Evolutionary conservation across 192 early-diverging fungal genomes (phyloP), one percentile per base, ranked within the genome.

Genomic region (Coemansia reversa): DNA sequence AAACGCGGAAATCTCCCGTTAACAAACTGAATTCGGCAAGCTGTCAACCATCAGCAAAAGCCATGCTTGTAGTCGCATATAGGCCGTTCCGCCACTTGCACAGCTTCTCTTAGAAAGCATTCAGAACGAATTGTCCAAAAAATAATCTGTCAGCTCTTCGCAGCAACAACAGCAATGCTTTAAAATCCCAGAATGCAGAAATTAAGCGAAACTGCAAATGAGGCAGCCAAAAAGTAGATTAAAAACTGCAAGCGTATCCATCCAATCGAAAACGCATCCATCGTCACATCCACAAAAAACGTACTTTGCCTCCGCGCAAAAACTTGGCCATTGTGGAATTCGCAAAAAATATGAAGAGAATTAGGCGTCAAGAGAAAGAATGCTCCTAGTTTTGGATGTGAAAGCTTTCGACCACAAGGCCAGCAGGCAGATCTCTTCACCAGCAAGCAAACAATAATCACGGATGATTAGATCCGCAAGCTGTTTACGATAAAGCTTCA

Each of bases 261-360:
- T 39, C 63, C 53, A 19, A 51, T 49, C 55, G 42, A 56, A 29
- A 20, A 33, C 51, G 66, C 59, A 69, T 69, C 66, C 62, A 70
- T 67, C 45, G 51, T 11, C 39, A 51, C 51, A 60, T 61, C 30
- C 50, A 51, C 51, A 9, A n/a, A 18, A 52, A 69, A 76, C 74
- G 68, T 70, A 76, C 74, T 70, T 76, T 76, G 74, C 74, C 74
- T 63, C 67, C 63, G 60, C 74, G 74, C 68, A 76, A 60, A 56
- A 76, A 76, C 74, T 76, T 76, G 52, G 74, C 74, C 74, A 76
- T 76, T 75, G 63, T 60, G 51, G 58, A 49, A 59, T 58, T 63
- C 51, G 54, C 51, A 63, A 27, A 30, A 63, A 63, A 57, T 48
- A 63, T 51, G 39, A n/a, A 32, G 20, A 49, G 57, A 56, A 55